These are phyloP conservation scores for Talaromyces sp. DNA, from an alignment of 2,329 filamentous ascomycete species.

Conservation along the genomic window DNA sequence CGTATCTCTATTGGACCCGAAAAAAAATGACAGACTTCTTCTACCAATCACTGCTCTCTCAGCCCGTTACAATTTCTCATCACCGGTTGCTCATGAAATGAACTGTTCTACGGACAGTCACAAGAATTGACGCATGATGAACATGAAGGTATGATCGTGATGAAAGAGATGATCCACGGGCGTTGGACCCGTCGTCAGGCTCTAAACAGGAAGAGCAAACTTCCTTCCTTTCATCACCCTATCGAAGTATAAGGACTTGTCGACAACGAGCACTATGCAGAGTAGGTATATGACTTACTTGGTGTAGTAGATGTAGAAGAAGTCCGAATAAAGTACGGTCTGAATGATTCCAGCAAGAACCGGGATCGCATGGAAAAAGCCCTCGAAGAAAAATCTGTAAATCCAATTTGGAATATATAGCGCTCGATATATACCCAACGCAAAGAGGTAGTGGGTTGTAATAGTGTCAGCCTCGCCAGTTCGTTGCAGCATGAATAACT, in stretches of 20 bases:
- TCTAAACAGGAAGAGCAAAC: conserved; percentile 77
- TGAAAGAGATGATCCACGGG: background rate
- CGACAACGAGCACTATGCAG: background rate
- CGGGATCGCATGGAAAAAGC: conserved; percentile 79
- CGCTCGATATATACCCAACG: conserved; percentile 83
- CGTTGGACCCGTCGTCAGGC: background rate
- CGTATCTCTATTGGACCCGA: background rate
- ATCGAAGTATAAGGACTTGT: background rate
- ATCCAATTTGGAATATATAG: conserved; percentile 99
- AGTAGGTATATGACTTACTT: conserved; percentile 57
- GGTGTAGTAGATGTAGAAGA: conserved; percentile 99
- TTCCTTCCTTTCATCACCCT: conserved; percentile 79
- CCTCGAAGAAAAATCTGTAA: conserved; percentile 78
- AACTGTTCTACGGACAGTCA: background rate
- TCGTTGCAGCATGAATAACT: conserved; percentile 96
- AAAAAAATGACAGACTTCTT: background rate
- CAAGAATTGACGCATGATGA: background rate
- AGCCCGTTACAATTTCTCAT: background rate
- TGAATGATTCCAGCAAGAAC: conserved; percentile 86
- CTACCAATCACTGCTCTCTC: background rate
- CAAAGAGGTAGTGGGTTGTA: conserved; percentile 95
- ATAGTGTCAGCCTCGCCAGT: conserved; percentile 99
- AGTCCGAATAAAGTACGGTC: conserved; percentile 94
- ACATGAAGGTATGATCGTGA: background rate
- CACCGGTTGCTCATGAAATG: background rate